Base-by-base conservation (phyloP, 306 rosid species). In the Prosopis cineraria region DNA sequence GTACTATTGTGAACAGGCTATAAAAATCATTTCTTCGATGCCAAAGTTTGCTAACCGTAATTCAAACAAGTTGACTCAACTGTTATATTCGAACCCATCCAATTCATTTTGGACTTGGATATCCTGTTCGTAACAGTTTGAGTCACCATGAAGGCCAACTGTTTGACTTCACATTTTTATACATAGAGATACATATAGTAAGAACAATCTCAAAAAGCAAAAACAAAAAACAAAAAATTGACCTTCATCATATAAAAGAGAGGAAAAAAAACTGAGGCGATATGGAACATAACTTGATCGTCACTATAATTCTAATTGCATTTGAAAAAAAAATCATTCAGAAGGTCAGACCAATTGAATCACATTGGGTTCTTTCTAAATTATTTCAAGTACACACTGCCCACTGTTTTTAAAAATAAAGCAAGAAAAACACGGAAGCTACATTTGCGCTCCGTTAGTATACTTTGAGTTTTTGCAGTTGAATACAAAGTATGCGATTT, bases 1-100 rank as follows among this genome's bases (percentile, higher is more conserved):
- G 44, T 30, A 45, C 50, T 45, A 24, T 41, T 44, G n/a, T 56
- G 62, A 73, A 77, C 44, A 80, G 48, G 76, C 50, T 53, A 75
- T 66, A 25, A 74, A 40, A 50, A 19, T 75, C 14, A 45, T 43
- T 62, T 60, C 68, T 58, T 68, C 62, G 73, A 83, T 30, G 24
- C 31, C 20, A 22, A 24, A n/a, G 7, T 11, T 5, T 29, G 59
- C 44, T 1, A 56, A 56, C 6, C 6, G 20, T 52, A 10, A 52
- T 52, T 1, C 3, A 52, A 52, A 47, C 22, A 14, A 48, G 10
- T 17, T 6, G 56, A 48, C 25, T 48, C 0, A 39, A 43, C 17
- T 19, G 56, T 19, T 6, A 48, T 48, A 48, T 48, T 48, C 4
- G 3, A 2, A 48, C 0, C 3, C 24, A 48, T n/a, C 24, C 56